Base-by-base conservation (phyloP, 768 basidiomycete genomes). In the Leccinum rimulosum region DNA sequence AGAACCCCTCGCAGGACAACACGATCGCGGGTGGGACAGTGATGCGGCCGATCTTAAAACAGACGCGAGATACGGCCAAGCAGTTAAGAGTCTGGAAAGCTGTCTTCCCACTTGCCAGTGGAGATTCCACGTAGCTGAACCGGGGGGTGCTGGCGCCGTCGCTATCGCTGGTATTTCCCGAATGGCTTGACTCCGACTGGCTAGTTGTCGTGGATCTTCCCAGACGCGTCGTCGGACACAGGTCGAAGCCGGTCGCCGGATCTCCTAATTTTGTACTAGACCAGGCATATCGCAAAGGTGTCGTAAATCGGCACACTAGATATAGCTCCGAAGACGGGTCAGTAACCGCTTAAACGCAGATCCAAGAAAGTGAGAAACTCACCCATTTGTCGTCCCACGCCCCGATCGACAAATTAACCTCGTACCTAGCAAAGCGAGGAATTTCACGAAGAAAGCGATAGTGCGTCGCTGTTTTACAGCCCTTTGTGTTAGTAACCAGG, bases 1-100 rank as follows among this genome's bases (percentile, higher is more conserved):
- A 66, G 64, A 86, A 82, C 0, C 88, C 88, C 58, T 85, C 84
- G 10, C 74, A 60, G 3, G 83, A 84, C 50, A 88, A 67, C 12
- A 82, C 82, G 60, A 91, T 64, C 6, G 78, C 76, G 36, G 88
- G 88, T 2, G 88, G 87, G 52, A 91, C 80, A 12, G 87, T 89
- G 61, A 89, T 85, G 2, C 87, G 80, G 1, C 85, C 85, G 25
- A 82, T 67, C 69, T 91, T 91, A 79, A 84, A 88, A 68, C 86
- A 88, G 19, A 82, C 57, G 58, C 82, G 84, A 31, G 83, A 84
- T 61, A 91, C 72, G 55, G 79, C 74, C 60, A 88, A 68, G 62
- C 86, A 85, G 70, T 17, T 17, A 15, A 38, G 36, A 38, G 15
- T 38, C 36, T 88, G 81, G 2, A 86, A 66, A 14, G 72, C 75